Base-by-base conservation (phyloP, 305 asterid genomes). In the Rubia peregrina region DNA sequence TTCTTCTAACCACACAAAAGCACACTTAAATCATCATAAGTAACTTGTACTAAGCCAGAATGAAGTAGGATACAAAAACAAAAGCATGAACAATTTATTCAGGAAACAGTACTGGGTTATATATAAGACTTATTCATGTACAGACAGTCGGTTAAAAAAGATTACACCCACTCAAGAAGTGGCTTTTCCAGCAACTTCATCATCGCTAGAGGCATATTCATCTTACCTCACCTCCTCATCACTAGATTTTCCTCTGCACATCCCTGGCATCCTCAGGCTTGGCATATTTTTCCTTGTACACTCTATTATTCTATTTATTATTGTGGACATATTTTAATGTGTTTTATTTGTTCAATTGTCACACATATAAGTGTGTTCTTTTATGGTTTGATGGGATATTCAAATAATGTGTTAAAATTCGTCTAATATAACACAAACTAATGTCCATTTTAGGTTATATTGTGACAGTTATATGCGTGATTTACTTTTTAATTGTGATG, bases 211-310 rank as follows among this genome's bases (percentile, higher is more conserved):
- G 40, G 74, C 88, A 75, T 80, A 77, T 74, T 85, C 97, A 73
- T 85, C 96, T 72, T 89, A 93, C 44, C 81, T 85, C 72, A 84
- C 69, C 76, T 89, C 97, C 67, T 86, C 97, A 16, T 89, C 93
- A 21, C 97, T 89, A 1, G 95, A 83, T 79, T 63, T 80, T 90
- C 26, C 88, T 92, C 17, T 90, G 88, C 26, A 67, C 84, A 65
- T 83, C 92, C 68, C 97, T 96, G 7, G 85, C 92, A 78, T 89
- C 90, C 68, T 80, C 89, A 46, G 91, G 86, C 84, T 88, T 91
- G 0, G 97, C 97, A 65, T 85, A 26, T 26, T 26, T 26, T 26
- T 26, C 30, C 30, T n/a, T n/a, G n/a, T n/a, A n/a, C n/a, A n/a
- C n/a, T n/a, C n/a, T n/a, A n/a, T n/a, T n/a, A n/a, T n/a, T n/a